Base-by-base conservation (phyloP, 306 rosid species). In the Castanospermum australe region DNA sequence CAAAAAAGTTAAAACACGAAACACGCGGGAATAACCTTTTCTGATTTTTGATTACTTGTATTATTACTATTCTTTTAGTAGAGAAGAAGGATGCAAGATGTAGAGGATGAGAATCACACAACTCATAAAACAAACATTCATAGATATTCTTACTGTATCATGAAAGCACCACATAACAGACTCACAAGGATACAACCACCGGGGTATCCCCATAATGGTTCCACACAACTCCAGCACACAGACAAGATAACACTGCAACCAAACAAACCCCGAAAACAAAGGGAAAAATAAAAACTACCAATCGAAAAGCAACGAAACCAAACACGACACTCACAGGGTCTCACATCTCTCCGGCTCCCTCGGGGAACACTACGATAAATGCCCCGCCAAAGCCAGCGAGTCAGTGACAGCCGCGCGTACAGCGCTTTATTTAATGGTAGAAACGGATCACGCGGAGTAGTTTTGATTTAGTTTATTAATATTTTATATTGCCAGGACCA, bases 401-500 rank as follows among this genome's bases (percentile, higher is more conserved):
- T 48, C 74, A 82, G 69, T 6, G 1, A 12, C 59, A 1, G 78
- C 78, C 89, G 84, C 88, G 85, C 75, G 55, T 7, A 48, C 81
- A 11, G 60, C 52, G 62, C 10, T 39, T 82, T 84, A 76, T 85
- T 30, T 48, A 57, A 0, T 50, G 13, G 5, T 41, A 48, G 13
- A 18, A 62, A 20, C 77, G 84, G 79, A 25, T 75, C 84, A 83
- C 81, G 55, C 9, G 77, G 50, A 25, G 25, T 32, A 17, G 70
- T 28, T 28, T 28, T 28, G 3, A 28, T 28, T 28, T 28, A 28
- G 3, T 28, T 28, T 1, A 28, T 28, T 28, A 36, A 42, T 3
- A 5, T 0, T 14, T 72, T 84, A 92, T 33, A 94, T 86, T 1
- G 99, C 97, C 35, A 95, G 93, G 42, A 95, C 98, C 30, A 95